phyloP scores from a whole-genome alignment of 2,329 filamentous ascomycete species.

The Lachnellula willkommii region DNA sequence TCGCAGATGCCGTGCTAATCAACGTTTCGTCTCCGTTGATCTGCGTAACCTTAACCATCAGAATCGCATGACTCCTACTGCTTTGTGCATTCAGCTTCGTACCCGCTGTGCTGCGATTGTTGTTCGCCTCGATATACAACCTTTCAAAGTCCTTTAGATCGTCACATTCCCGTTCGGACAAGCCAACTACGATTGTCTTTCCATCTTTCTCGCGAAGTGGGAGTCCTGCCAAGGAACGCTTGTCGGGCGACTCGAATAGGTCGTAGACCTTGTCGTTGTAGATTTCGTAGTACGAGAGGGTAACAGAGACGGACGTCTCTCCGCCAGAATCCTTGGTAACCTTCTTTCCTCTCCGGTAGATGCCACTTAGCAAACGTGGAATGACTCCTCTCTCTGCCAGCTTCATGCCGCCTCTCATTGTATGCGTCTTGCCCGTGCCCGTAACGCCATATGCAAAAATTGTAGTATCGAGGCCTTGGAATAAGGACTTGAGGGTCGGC shows the following conservation, averaged over 20 bases:
- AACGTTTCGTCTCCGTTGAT: conserved; percentile 61
- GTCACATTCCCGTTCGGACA: conserved; percentile 76
- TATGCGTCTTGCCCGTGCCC: conserved; percentile 91
- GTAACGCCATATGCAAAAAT: conserved; percentile 92
- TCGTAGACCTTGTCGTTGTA: conserved; percentile 96
- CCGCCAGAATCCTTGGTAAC: conserved; percentile 72
- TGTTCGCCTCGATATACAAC: conserved; percentile 87
- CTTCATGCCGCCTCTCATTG: conserved; percentile 86
- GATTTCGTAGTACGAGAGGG: conserved; percentile 90
- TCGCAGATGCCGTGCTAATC: conserved; percentile 83
- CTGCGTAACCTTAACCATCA: conserved; percentile 84
- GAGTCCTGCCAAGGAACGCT: conserved; percentile 67
- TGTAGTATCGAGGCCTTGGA: conserved; percentile 81
- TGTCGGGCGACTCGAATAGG: conserved; percentile 80
- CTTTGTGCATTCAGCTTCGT: conserved; percentile 93
- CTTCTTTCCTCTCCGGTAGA: conserved; percentile 82
- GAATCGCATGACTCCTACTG: conserved; percentile 81
- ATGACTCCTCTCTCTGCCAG: conserved; percentile 84
- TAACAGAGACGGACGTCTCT: conserved; percentile 64
- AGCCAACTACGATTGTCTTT: conserved; percentile 79
- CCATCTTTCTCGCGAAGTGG: conserved; percentile 81
- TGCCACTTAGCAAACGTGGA: conserved; percentile 73
- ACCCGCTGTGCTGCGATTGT: conserved; percentile 80
- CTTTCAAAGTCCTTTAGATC: conserved; percentile 86
- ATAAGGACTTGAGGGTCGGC: conserved; percentile 85